Percentiles rank a stretch among this genome's conserved stretches.
Conservation (phyloP, 1,139 yeast species). For the Hyphopichia burtonii region DNA sequence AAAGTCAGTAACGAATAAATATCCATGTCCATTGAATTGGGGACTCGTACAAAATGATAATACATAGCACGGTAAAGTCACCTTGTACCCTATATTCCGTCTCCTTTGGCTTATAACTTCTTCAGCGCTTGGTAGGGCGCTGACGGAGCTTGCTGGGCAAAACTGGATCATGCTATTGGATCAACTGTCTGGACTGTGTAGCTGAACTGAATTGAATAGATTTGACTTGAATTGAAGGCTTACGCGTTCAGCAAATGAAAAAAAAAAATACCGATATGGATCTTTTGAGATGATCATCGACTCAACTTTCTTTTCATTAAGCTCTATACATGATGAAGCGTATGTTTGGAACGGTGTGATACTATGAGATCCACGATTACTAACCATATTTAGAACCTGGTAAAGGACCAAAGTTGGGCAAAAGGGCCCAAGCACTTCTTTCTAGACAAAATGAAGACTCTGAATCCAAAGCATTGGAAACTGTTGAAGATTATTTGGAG, state of each 20-base stretch:
- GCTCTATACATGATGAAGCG: background rate
- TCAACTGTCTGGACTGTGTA: too few species aligned
- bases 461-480: constrained; percentile 21
- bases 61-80: constrained; percentile 13
- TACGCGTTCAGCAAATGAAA: background rate
- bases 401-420: constrained; percentile 20
- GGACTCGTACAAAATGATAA: constrained; percentile 12
- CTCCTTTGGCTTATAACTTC: background rate
- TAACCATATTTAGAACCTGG: constrained; percentile 6
- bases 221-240: too few species aligned
- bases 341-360: too few species aligned
- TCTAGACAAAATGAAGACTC: constrained; percentile 5
- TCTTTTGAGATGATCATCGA: background rate
- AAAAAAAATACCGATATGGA: background rate
- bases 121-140: background rate
- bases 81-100: constrained; percentile 3
- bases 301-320: background rate
- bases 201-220: too few species aligned
- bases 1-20: constrained; percentile 19
- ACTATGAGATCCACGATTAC: too few species aligned
- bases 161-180: background rate
- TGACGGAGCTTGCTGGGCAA: background rate
- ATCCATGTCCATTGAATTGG: constrained; percentile 11
- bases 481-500: constrained; percentile 48
- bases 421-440: constrained; percentile 12